Conservation (phyloP, 805 yeast species). For the Myxozyma monticola region DNA sequence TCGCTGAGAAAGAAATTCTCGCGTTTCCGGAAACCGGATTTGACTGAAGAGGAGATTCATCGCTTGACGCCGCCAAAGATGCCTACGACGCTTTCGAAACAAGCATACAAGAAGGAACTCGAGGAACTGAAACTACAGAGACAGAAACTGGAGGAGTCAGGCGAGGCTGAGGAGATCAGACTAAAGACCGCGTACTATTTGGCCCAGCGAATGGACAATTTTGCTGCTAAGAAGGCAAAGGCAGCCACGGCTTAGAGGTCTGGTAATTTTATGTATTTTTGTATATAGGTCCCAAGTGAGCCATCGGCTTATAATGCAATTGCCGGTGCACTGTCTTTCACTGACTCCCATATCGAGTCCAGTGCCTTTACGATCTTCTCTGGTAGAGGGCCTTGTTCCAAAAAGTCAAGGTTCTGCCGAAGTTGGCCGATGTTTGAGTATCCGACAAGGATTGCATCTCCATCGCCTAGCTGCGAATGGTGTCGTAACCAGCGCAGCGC, state of each 20-base stretch:
- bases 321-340: conserved; percentile 32
- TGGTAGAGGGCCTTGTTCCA: conserved; percentile 33
- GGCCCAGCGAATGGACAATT: neutral
- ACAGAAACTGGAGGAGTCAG: conserved; percentile 2
- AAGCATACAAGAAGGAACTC: conserved; percentile 11
- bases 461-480: conserved; percentile 13
- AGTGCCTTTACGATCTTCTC: conserved; percentile 29
- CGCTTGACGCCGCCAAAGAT: conserved; percentile 30
- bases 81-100: conserved; percentile 20
- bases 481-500: conserved; percentile 18
- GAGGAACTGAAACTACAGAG: neutral
- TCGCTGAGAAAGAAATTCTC: conserved; percentile 78
- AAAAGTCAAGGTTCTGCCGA: conserved; percentile 19
- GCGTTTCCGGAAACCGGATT: conserved; percentile 49
- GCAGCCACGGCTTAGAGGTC: neutral
- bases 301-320: neutral
- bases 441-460: conserved; percentile 21
- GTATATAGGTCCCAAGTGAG: neutral
- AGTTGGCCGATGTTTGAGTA: conserved; percentile 16
- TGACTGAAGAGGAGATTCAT: conserved; percentile 22
- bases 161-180: conserved; percentile 4
- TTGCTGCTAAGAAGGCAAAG: neutral
- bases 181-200: conserved; percentile 10
- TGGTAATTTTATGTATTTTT: neutral
- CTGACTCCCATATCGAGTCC: conserved; percentile 32